Percentiles rank a stretch among this genome's conserved stretches.
These are phyloP conservation scores for Aspergillus asperescens DNA, from an alignment of 495 filamentous ascomycete species.

Conservation along the genomic window DNA sequence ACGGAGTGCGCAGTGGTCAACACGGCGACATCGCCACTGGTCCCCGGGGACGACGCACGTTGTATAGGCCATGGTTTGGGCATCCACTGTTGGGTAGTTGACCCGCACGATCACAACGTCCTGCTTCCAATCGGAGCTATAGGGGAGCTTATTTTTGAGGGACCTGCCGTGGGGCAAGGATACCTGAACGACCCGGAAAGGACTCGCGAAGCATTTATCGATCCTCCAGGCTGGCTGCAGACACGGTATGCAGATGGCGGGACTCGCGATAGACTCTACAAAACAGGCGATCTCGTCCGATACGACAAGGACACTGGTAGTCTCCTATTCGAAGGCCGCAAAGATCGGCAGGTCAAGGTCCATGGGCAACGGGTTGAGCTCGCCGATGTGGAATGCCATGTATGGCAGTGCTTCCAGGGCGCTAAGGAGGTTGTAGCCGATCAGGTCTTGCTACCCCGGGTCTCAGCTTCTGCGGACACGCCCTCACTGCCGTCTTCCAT, in stretches of 20 bases:
- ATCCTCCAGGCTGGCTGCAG: constrained; percentile 19
- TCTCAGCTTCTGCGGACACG: no score
- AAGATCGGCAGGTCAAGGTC: constrained; percentile 24
- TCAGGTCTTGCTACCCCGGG: no score
- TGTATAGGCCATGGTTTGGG: background rate
- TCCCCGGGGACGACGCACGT: no score
- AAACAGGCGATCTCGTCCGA: constrained; percentile 28
- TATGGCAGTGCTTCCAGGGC: background rate
- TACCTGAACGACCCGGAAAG: constrained; percentile 18
- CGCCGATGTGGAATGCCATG: constrained; percentile 29
- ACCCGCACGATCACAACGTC: background rate
- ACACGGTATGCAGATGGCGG: constrained; percentile 6
- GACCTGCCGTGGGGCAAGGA: constrained; percentile 22
- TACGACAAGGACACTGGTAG: constrained; percentile 30
- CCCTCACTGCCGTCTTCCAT: no score
- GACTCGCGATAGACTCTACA: constrained; percentile 9
- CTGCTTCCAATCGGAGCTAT: constrained; percentile 37
- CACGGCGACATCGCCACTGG: background rate
- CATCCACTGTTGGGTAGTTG: background rate
- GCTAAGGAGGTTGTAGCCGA: no score
- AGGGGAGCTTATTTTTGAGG: constrained; percentile 46
- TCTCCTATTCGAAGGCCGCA: constrained; percentile 35
- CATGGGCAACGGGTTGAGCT: constrained; percentile 14
- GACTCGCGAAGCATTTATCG: constrained; percentile 18
- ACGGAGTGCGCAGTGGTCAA: background rate